Conservation (phyloP, 2,329 filamentous ascomycete genomes). For the Alternaria sp. region DNA sequence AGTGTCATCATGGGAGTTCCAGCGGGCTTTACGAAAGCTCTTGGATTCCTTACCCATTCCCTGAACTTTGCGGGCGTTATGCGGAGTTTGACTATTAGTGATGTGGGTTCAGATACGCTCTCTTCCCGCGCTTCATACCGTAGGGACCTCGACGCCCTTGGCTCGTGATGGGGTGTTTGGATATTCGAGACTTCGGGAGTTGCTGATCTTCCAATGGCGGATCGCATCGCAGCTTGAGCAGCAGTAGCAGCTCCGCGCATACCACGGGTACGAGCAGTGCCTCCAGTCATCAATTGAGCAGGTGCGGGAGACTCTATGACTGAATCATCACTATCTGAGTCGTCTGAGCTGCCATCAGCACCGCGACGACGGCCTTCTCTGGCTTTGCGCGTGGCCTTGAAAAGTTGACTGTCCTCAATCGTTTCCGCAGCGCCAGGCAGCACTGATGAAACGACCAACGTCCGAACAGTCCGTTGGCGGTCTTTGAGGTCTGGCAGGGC, state of each 20-base stretch:
- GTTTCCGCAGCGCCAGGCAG: conserved; percentile 83
- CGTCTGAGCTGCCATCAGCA: conserved; percentile 81
- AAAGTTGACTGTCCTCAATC: conserved; percentile 85
- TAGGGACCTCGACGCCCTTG: conserved; percentile 68
- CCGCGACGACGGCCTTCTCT: conserved; percentile 62
- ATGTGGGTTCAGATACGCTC: conserved; percentile 68
- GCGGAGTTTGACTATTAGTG: conserved; percentile 75
- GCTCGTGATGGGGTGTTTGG: conserved; percentile 66
- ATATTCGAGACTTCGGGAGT: conserved; percentile 78
- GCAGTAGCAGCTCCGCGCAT: conserved; percentile 88
- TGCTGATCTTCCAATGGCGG: conserved; percentile 78
- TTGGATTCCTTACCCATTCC: conserved; percentile 66
- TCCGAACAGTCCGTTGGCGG: conserved; percentile 89
- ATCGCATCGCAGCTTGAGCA: conserved; percentile 84
- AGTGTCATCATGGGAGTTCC: conserved; percentile 56
- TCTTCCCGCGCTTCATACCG: conserved; percentile 76
- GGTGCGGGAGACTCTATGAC: conserved; percentile 81
- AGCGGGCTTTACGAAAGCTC: conserved; percentile 50
- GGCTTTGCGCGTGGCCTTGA: conserved; percentile 65
- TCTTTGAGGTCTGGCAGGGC: conserved; percentile 96
- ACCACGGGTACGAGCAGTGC: conserved; percentile 83
- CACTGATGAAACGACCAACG: conserved; percentile 88
- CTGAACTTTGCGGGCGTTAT: conserved; percentile 75
- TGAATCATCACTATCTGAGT: conserved; percentile 90
- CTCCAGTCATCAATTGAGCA: conserved; percentile 67